Evolutionary conservation across 345 rosid genomes (phyloP).

Genomic region (Lepidium sativum): DNA sequence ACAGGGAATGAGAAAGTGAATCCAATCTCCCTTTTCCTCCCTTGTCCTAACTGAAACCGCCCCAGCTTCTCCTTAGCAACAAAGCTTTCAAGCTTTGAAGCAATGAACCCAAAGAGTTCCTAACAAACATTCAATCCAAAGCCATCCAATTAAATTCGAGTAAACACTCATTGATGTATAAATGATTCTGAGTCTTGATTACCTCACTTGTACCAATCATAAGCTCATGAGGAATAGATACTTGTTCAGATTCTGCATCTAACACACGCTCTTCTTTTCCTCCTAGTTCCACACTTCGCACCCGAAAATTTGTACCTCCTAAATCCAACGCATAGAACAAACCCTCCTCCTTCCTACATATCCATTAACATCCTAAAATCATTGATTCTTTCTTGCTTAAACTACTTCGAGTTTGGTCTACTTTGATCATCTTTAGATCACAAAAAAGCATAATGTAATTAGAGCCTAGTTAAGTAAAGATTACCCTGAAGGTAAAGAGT

Average conservation of each 20-base stretch:
- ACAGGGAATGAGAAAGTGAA: slow-evolving; percentile 91
- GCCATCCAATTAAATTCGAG: neutral
- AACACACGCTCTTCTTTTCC: slow-evolving; percentile 53
- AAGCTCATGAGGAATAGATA: slow-evolving; percentile 63
- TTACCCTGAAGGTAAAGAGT: slow-evolving; percentile 72
- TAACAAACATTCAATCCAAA: slow-evolving; percentile 13
- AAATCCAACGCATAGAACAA: slow-evolving; percentile 89
- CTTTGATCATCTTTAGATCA: neutral
- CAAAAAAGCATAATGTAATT: neutral
- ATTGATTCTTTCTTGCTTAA: too few species aligned
- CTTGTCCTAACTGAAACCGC: slow-evolving; percentile 40
- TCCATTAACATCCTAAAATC: neutral
- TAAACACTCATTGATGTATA: neutral
- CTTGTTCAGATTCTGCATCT: slow-evolving; percentile 61
- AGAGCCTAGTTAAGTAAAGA: neutral
- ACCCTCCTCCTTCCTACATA: slow-evolving; percentile 64
- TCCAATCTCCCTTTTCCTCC: slow-evolving; percentile 69
- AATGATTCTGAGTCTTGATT: neutral
- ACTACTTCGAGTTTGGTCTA: too few species aligned
- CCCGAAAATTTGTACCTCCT: slow-evolving; percentile 83
- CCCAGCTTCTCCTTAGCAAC: slow-evolving; percentile 41
- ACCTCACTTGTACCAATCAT: slow-evolving; percentile 80
- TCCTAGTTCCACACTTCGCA: slow-evolving; percentile 64
- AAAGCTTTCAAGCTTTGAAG: slow-evolving; percentile 48
- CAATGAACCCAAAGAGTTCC: slow-evolving; percentile 83